Percentiles rank a stretch among this genome's conserved stretches.
phyloP scores from a whole-genome alignment of 2,329 filamentous ascomycete genomes.

The Talaromyces islandicus region DNA sequence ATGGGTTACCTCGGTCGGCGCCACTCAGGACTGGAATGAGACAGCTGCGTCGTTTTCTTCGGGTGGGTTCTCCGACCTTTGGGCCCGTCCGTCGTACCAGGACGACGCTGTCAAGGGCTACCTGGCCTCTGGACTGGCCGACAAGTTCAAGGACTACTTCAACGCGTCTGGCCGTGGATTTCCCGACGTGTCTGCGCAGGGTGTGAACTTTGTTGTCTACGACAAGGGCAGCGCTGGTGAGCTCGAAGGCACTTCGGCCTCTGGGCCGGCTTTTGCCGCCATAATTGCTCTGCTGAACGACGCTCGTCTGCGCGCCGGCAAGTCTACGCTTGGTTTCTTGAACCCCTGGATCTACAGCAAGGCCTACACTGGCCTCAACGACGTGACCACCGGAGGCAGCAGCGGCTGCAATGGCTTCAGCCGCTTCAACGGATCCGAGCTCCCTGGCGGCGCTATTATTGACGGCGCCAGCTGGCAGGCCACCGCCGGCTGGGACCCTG shows the following conservation, averaged over 20 bases:
- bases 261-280: slow-evolving; percentile 23
- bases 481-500: slow-evolving; percentile 25
- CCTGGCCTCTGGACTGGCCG: slow-evolving; percentile 27
- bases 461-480: slow-evolving; percentile 20
- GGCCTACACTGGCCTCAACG: slow-evolving; percentile 28
- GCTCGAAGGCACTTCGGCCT: slow-evolving; percentile 23
- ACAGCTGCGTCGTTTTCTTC: slow-evolving; percentile 27
- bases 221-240: slow-evolving; percentile 13
- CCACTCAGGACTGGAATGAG: slow-evolving; percentile 23
- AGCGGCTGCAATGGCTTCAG: slow-evolving; percentile 15
- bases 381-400: slow-evolving; percentile 36
- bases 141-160: slow-evolving; percentile 35
- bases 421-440: not conserved
- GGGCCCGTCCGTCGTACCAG: slow-evolving; percentile 40
- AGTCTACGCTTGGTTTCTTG: slow-evolving; percentile 47
- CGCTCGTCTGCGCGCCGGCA: slow-evolving; percentile 47
- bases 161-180: slow-evolving; percentile 44
- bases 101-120: slow-evolving; percentile 35
- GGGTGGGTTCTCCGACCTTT: slow-evolving; percentile 45
- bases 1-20: slow-evolving; percentile 46
- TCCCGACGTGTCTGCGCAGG: slow-evolving; percentile 45
- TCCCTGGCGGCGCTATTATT: slow-evolving; percentile 1
- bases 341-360: slow-evolving; percentile 41
- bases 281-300: slow-evolving; percentile 42
- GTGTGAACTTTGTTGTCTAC: slow-evolving; percentile 25